Evolutionary conservation across 106 monocot genomes (phyloP), one percentile per base, ranked within the genome.

Genomic region (Platanthera zijinensis): DNA sequence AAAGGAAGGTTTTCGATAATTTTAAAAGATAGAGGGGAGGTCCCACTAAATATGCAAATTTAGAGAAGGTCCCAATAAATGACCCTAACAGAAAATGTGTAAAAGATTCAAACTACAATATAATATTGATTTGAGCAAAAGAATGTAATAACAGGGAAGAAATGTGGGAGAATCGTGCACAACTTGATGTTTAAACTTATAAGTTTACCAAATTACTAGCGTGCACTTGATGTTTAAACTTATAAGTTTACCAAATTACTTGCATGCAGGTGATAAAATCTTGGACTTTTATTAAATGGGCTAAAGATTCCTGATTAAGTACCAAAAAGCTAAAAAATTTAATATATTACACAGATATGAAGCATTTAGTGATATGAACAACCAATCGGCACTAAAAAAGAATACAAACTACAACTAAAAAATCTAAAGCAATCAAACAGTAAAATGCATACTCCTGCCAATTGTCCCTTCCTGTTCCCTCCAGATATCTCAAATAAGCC

Each of bases 401-500:
- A 46, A 46, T 47, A 32, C 39, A 48, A 47, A 66, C 45, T 69
- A 4, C 47, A 69, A 48, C 15, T 12, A 70, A 70, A 30, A 32
- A 71, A 48, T 10, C 14, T 51, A 51, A 72, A 11, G 5, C 17
- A 50, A 51, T 72, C 19, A 72, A 50, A 52, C 19, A 45, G 8
- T 15, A 1, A 52, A 64, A 15, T 53, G 77, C 90, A 69, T 97
- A 97, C 97, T 97, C 91, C 74, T 97, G 94, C 89, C 89, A 97
- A 86, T 94, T 89, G 70, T 88, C 87, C 73, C 85, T 88, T 49
- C 89, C 81, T 72, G 93, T 91, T 75, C 93, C 97, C 72, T 97
- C 97, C 52, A 94, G 80, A 77, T 97, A 89, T 86, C 89, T 87
- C 53, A 97, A 54, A 69, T 94, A 97, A 57, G 89, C 97, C 75